These are phyloP conservation scores for Acorus gramineus DNA, from an alignment of 106 monocot species.

Conservation along the genomic window DNA sequence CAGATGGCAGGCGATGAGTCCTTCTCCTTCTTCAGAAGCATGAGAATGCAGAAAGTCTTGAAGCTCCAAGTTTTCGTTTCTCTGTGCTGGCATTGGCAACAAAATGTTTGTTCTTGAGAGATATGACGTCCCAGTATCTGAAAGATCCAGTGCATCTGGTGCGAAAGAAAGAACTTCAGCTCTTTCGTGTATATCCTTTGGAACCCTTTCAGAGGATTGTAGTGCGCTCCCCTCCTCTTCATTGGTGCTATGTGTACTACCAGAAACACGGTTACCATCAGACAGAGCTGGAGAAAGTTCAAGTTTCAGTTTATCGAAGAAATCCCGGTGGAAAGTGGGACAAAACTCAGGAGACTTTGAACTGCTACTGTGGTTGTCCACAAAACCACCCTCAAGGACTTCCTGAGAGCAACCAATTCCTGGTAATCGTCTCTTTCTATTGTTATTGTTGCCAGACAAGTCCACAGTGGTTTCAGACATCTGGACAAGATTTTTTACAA, in stretches of 20 bases:
- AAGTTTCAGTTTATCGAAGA: constrained; percentile 68
- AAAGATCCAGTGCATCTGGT: constrained; percentile 35
- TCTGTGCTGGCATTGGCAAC: constrained; percentile 16
- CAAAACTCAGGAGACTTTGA: constrained; percentile 18
- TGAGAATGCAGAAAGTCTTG: too few relatives aligned
- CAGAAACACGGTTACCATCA: constrained; percentile 23
- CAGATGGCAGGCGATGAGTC: constrained; percentile 47
- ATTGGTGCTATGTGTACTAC: constrained; percentile 39
- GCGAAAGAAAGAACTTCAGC: constrained; percentile 25
- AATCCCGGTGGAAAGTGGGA: constrained; percentile 32
- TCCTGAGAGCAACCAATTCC: constrained; percentile 21
- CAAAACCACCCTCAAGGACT: constrained; percentile 14
- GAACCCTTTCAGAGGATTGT: not conserved
- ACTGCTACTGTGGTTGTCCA: constrained; percentile 25
- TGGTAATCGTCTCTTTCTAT: constrained; percentile 47
- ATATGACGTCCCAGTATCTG: constrained; percentile 42
- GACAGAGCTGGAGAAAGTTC: constrained; percentile 55
- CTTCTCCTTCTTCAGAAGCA: constrained; percentile 34
- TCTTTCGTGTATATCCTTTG: not conserved
- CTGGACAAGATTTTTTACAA: constrained; percentile 50
- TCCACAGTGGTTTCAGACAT: constrained; percentile 25
- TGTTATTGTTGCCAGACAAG: constrained; percentile 21
- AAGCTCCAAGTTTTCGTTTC: too few relatives aligned
- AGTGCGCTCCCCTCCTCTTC: constrained; percentile 27
- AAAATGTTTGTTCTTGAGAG: constrained; percentile 34